phyloP scores from a whole-genome alignment of 1,139 yeast genomes.

The Pneumocystis wakefieldiae region DNA sequence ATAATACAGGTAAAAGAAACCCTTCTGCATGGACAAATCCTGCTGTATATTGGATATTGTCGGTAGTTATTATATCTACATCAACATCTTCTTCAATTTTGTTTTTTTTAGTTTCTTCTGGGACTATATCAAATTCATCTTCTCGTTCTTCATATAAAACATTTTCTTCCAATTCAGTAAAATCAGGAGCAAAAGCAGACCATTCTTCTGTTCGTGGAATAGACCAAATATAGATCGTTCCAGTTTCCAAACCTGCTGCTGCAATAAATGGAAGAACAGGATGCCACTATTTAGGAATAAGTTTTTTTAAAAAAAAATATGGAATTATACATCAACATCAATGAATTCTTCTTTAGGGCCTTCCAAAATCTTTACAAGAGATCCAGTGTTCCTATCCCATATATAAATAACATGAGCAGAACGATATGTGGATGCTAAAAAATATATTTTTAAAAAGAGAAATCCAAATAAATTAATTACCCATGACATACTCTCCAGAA shows the following conservation, averaged over 20 bases:
- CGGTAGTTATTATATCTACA: slow-evolving; percentile 55
- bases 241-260: slow-evolving; percentile 82
- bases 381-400: slow-evolving; percentile 86
- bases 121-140: slow-evolving; percentile 68
- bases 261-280: slow-evolving; percentile 58
- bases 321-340: slow-evolving; percentile 34
- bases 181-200: slow-evolving; percentile 96
- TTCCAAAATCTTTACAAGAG: slow-evolving; percentile 73
- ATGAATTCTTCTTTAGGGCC: slow-evolving; percentile 78
- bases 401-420: slow-evolving; percentile 76
- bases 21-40: background rate
- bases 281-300: slow-evolving; percentile 45
- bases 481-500: slow-evolving; percentile 70
- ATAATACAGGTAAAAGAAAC: background rate
- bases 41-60: slow-evolving; percentile 19
- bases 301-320: background rate
- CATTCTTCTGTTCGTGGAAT: slow-evolving; percentile 77
- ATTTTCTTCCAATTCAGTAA: slow-evolving; percentile 86
- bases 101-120: slow-evolving; percentile 44
- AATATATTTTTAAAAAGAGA: background rate
- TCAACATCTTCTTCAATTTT: slow-evolving; percentile 52
- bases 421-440: slow-evolving; percentile 56
- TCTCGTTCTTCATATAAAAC: slow-evolving; percentile 77
- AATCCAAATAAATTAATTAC: background rate
- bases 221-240: slow-evolving; percentile 71